Evolutionary conservation across 1,284 basidiomycete species (phyloP), one percentile per base, ranked within the genome.

Genomic region (Trichosporon sp.): DNA sequence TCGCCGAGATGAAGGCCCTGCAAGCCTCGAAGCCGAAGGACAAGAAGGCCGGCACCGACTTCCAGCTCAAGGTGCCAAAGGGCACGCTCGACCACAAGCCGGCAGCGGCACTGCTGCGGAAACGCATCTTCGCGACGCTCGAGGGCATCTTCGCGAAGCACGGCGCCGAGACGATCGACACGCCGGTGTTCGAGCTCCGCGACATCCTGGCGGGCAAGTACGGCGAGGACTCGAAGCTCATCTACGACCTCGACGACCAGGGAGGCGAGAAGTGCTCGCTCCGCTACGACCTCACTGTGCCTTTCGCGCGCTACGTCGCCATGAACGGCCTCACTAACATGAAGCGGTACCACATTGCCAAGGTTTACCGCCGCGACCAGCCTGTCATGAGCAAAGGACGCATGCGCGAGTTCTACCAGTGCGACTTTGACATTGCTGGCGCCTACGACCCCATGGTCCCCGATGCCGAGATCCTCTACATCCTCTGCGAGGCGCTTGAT

Each of bases 331-430:
- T 87, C 56, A 88, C 87, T 62, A 67, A 82, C 68, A 85, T 86
- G 78, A 98, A 98, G 82, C 81, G 97, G 34, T 99, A 95, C 87
- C 95, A 99, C 81, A 89, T 99, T 61, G 95, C 94, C 31, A 99
- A 99, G 81, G 95, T 99, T 25, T 99, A 99, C 81, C 84, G 96
- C 68, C 83, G 96, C 75, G 95, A 99, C 80, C 95, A 91, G 74
- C 95, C 96, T 1, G 95, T 95, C 65, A 95, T 99, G 90, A 90
- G 89, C 60, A 99, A 99, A 82, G 95, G 95, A 4, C 86, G 95
- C 37, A 97, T 99, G 93, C 86, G 95, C 68, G 95, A 99, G 82
- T 99, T 99, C 78, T 95, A 92, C 77, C 95, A 99, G 82, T 97
- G 95, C 69, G 95, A 99, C 80, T 91, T 98, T 74, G 96, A 99